Evolutionary conservation across 306 rosid genomes (phyloP).

Genomic region (Begonia peltatifolia): DNA sequence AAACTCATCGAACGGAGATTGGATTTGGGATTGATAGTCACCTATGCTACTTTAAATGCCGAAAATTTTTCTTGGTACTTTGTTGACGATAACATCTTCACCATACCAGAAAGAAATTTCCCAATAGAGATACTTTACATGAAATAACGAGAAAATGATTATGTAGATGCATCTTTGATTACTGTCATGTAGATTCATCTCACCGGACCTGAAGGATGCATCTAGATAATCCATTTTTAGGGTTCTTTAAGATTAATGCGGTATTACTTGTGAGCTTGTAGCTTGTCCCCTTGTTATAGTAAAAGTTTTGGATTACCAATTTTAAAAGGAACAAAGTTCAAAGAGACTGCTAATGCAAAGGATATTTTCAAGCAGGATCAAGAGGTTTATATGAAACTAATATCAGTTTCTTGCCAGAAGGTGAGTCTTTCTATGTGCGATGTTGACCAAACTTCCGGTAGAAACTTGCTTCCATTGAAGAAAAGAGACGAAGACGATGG

Average conservation of each 20-base stretch:
- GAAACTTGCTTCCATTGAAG: constrained; percentile 68
- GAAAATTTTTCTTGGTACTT: constrained; percentile 81
- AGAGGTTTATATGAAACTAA: constrained; percentile 68
- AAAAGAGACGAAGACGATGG: constrained; percentile 39
- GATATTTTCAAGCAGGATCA: constrained; percentile 73
- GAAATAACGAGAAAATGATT: too few species aligned
- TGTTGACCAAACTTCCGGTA: constrained; percentile 67
- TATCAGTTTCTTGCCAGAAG: constrained; percentile 63
- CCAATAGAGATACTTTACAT: too few species aligned
- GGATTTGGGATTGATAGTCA: constrained; percentile 64
- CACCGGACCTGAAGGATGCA: too few species aligned
- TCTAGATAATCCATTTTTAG: too few species aligned
- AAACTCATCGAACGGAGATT: constrained; percentile 62
- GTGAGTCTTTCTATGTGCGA: constrained; percentile 82
- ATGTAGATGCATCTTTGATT: too few species aligned
- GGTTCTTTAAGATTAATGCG: too few species aligned
- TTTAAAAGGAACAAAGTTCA: too few species aligned
- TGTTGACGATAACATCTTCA: constrained; percentile 58
- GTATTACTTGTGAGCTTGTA: too few species aligned
- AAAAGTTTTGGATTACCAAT: too few species aligned
- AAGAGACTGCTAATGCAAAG: constrained; percentile 54
- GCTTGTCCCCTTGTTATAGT: too few species aligned
- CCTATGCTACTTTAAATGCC: constrained; percentile 82
- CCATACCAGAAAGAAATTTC: too few species aligned
- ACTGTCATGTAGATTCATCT: too few species aligned